Evolutionary conservation across 176 grass and related monocot genomes (phyloP).

Genomic region (Metroxylon sagu): DNA sequence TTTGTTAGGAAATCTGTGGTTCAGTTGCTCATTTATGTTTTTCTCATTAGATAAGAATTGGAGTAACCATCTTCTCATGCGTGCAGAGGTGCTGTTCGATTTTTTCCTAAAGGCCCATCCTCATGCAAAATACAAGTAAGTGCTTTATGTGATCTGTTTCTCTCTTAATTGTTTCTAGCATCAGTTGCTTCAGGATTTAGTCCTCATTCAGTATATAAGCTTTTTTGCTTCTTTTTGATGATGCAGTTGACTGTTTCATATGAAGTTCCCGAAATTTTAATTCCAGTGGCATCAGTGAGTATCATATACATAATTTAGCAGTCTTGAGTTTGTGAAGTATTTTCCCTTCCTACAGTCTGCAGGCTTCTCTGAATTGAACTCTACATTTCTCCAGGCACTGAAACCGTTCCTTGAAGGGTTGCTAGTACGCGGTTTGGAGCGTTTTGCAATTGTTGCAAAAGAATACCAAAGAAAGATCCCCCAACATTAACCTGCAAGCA

Average conservation of each 20-base stretch:
- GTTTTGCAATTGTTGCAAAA: constrained; percentile 49
- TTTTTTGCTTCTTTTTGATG: constrained; percentile 10
- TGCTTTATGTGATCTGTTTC: constrained; percentile 3
- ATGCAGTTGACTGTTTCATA: constrained; percentile 85
- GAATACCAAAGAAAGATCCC: constrained; percentile 50
- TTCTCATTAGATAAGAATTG: too few relatives aligned
- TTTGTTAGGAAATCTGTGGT: too few relatives aligned
- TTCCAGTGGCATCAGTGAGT: constrained; percentile 73
- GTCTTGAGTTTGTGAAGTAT: too few relatives aligned
- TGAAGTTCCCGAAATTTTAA: constrained; percentile 79
- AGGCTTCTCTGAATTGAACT: background rate
- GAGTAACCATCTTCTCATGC: constrained; percentile 9
- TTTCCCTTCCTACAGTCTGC: too few relatives aligned
- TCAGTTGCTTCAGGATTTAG: background rate
- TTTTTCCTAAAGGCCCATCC: constrained; percentile 61
- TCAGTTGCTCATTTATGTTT: too few relatives aligned
- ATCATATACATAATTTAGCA: background rate
- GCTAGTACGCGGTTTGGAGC: constrained; percentile 56
- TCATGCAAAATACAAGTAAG: constrained; percentile 86
- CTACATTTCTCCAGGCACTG: constrained; percentile 44
- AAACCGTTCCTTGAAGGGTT: constrained; percentile 88
- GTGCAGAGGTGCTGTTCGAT: constrained; percentile 80
- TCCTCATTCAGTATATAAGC: background rate
- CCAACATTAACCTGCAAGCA: constrained; percentile 19
- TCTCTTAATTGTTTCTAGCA: background rate